Percentiles rank a stretch among this genome's conserved stretches.
These are phyloP conservation scores for Naganishia sp. DNA, from an alignment of 1,284 basidiomycete species.

Conservation along the genomic window DNA sequence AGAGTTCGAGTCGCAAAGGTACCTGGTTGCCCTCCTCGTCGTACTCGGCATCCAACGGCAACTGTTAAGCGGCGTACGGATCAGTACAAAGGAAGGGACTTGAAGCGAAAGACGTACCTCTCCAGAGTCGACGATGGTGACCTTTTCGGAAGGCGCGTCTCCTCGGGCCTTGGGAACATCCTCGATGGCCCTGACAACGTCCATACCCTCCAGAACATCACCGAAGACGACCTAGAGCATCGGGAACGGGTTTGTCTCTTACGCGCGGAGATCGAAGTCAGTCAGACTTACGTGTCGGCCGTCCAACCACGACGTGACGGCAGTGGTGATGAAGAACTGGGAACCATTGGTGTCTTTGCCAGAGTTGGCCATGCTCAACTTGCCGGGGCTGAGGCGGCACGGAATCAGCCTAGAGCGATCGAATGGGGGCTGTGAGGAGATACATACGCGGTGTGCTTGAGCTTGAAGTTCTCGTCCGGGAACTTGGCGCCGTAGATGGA, in stretches of 20 bases:
- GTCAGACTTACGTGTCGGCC: slow-evolving; percentile 50
- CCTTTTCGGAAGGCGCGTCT: slow-evolving; percentile 70
- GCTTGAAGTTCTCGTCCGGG: slow-evolving; percentile 79
- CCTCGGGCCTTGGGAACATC: slow-evolving; percentile 65
- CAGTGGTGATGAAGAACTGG: slow-evolving; percentile 71
- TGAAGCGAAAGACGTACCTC: slow-evolving; percentile 61
- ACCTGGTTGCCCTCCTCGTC: slow-evolving; percentile 79
- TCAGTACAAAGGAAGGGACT: neutral
- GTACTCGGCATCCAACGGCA: slow-evolving; percentile 62
- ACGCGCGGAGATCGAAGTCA: neutral
- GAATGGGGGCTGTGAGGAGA: too few species aligned
- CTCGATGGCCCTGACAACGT: slow-evolving; percentile 75
- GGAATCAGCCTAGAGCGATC: neutral
- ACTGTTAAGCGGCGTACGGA: slow-evolving; percentile 53
- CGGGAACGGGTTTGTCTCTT: neutral
- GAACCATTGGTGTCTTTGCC: slow-evolving; percentile 55
- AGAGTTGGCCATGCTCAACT: slow-evolving; percentile 83
- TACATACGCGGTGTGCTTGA: slow-evolving; percentile 67
- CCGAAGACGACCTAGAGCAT: slow-evolving; percentile 79
- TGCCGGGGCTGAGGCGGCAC: slow-evolving; percentile 13
- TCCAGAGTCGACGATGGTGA: slow-evolving; percentile 76
- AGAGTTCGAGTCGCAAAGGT: slow-evolving; percentile 89
- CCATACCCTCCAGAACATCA: slow-evolving; percentile 84
- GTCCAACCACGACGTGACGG: slow-evolving; percentile 66
- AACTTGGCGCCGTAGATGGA: slow-evolving; percentile 55